Base-by-base conservation (phyloP, 2,329 filamentous ascomycete species). In the Dichotomopilus funicola region DNA sequence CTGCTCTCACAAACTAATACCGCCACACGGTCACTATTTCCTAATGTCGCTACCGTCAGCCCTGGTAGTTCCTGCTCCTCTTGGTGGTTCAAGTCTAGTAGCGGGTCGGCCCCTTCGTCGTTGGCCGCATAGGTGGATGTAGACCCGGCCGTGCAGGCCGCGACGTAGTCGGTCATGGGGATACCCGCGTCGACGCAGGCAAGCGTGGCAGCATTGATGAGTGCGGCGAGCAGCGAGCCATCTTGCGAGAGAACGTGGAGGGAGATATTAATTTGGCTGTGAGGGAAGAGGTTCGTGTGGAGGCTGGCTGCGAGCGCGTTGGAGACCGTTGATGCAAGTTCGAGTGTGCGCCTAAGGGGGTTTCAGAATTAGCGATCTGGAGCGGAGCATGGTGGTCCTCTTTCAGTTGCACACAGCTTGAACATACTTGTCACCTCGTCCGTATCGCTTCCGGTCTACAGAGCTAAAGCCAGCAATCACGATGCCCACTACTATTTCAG, bases 151-250 rank as follows among this genome's bases (percentile, higher is more conserved):
- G 91, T 96, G 72, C 89, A 95, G 5, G 91, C 90, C 27, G 86
- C 85, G 2, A 97, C 81, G 68, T 96, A 95, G 68, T 95, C 90
- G 2, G 85, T 84, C 91, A 97, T 96, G 31, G 94, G 94, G 19
- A 99, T 87, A 51, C 94, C 94, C 0, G 94, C 94, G 68, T 99
- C 94, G 59, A 97, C 86, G 27, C 97, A 82, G 0, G 94, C 94
- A 10, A 99, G 82, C 0, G 92, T 96, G 0, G 88, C 83, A 4
- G 94, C 94, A 67, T 99, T 99, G 63, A 97, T 78, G 46, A 92
- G 89, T 0, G 91, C 88, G 0, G 92, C 91, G 19, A 99, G 84
- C 2, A 97, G 79, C 0, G 88, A 91, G 34, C 94, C 94, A 70
- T 99, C 94, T 63, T 95, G 86, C 0, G 87, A 88, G 45, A 99